A percentile compares a stretch with the other conserved stretches of the same genome.
Conservation (phyloP, 768 basidiomycete genomes). For the Leccinum ochraceum region DNA sequence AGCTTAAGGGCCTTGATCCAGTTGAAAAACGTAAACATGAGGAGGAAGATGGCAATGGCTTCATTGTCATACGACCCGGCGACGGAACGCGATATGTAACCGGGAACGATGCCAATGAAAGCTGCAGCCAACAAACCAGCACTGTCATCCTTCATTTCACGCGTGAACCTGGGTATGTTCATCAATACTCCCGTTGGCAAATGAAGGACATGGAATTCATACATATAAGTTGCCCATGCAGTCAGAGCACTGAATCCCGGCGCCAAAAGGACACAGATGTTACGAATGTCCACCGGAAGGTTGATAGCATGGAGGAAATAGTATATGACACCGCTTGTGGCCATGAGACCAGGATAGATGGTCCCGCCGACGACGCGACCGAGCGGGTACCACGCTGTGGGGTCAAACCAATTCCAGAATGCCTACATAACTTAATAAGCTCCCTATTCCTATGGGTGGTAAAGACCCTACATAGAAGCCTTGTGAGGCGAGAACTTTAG, state of each 20-base stretch:
- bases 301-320: slow-evolving; percentile 84
- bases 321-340: slow-evolving; percentile 96
- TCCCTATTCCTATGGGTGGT: not conserved
- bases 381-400: slow-evolving; percentile 98
- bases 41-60: slow-evolving; percentile 98
- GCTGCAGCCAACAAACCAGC: slow-evolving; percentile 95
- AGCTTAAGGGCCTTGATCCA: slow-evolving; percentile 97
- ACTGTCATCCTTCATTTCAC: slow-evolving; percentile 92
- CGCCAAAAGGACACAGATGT: slow-evolving; percentile 94
- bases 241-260: slow-evolving; percentile 97
- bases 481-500: slow-evolving; percentile 83
- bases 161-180: slow-evolving; percentile 73
- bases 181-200: not conserved
- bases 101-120: slow-evolving; percentile 97
- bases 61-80: slow-evolving; percentile 99
- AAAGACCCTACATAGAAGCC: slow-evolving; percentile 85
- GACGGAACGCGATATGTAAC: slow-evolving; percentile 98
- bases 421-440: slow-evolving; percentile 52
- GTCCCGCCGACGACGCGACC: slow-evolving; percentile 98
- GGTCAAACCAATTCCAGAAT: slow-evolving; percentile 99
- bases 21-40: slow-evolving; percentile 97
- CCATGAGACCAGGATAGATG: slow-evolving; percentile 98
- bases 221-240: slow-evolving; percentile 97
- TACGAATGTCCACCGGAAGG: slow-evolving; percentile 96
- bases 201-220: slow-evolving; percentile 27